Evolutionary conservation across 2,329 filamentous ascomycete genomes (phyloP), one percentile per base, ranked within the genome.

Genomic region (Cercospora zeae-maydis): DNA sequence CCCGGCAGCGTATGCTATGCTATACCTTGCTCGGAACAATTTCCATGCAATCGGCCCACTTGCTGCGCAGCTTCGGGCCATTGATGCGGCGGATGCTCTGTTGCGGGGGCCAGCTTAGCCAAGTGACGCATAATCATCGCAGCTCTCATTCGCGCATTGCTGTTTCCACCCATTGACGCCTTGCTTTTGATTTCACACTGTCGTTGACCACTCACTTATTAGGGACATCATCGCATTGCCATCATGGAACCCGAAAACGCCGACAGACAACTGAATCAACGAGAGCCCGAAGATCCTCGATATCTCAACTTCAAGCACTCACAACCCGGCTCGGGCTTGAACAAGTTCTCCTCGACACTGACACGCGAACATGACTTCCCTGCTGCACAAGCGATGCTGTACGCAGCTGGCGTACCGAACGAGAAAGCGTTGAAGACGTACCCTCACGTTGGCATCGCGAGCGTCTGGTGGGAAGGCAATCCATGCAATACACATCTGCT

Each of bases 381-480:
- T 0, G 93, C 91, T 30, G 92, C 93, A 52, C 91, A 96, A 84
- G 91, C 93, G 45, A 97, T 97, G 93, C 84, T 98, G 21, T 98
- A 96, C 78, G 93, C 90, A 13, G 92, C 93, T 8, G 93, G 93
- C 24, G 90, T 98, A 34, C 91, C 92, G 1, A 86, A 92, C 73
- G 83, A 86, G 71, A 82, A 95, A 61, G 86, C 88, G 72, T 96
- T 98, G 91, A 93, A 93, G 78, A 93, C 84, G 62, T 89, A 90
- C 58, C 91, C 93, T 11, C 93, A 98, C 67, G 90, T 98, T 27
- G 93, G 93, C 62, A 86, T 97, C 73, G 89, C 92, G 7, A 92
- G 90, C 4, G 91, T 97, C 4, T 97, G 93, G 93, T 98, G 93
- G 93, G 92, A 97, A 78, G 93, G 93, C 30, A 97, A 97, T 75